Evolutionary conservation across 2,329 filamentous ascomycete species (phyloP).

Genomic region (Calcarisporium arbuscula): DNA sequence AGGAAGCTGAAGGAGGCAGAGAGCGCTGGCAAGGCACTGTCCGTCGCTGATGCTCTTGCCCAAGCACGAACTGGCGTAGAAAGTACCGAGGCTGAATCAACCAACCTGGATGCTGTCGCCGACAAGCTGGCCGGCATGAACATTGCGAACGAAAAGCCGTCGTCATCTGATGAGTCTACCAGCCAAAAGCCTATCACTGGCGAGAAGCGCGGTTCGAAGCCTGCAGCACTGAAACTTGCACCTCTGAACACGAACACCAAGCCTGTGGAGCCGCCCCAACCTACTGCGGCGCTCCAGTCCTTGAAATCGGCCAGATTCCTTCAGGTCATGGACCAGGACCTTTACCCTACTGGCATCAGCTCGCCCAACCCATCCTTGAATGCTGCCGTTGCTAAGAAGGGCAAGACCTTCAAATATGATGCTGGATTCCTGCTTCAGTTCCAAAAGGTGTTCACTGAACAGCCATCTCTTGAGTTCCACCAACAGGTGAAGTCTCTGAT

Average conservation of each 20-base stretch:
- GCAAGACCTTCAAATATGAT: constrained; percentile 87
- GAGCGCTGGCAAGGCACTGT: constrained; percentile 39
- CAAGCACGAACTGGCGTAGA: constrained; percentile 24
- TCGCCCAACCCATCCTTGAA: constrained; percentile 93
- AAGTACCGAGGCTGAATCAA: constrained; percentile 29
- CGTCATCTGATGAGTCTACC: constrained; percentile 37
- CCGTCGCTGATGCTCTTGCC: constrained; percentile 46
- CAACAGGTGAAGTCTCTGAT: constrained; percentile 81
- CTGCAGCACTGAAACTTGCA: constrained; percentile 80
- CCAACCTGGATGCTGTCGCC: constrained; percentile 32
- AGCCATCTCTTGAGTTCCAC: constrained; percentile 91
- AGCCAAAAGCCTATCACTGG: constrained; percentile 43
- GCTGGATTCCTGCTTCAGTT: constrained; percentile 94
- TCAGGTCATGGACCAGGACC: constrained; percentile 67
- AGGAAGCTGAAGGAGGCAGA: constrained; percentile 46
- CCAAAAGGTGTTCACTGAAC: constrained; percentile 92
- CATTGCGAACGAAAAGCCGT: constrained; percentile 35
- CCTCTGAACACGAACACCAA: constrained; percentile 77
- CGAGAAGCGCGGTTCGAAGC: constrained; percentile 65
- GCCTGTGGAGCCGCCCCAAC: constrained; percentile 82
- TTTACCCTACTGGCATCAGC: constrained; percentile 76
- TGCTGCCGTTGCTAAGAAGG: constrained; percentile 69
- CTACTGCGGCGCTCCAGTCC: constrained; percentile 87
- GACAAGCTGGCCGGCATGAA: constrained; percentile 48
- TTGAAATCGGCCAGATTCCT: constrained; percentile 89